Evolutionary conservation across 441 rosid genomes (phyloP).

Genomic region (Bruguiera hainesii): DNA sequence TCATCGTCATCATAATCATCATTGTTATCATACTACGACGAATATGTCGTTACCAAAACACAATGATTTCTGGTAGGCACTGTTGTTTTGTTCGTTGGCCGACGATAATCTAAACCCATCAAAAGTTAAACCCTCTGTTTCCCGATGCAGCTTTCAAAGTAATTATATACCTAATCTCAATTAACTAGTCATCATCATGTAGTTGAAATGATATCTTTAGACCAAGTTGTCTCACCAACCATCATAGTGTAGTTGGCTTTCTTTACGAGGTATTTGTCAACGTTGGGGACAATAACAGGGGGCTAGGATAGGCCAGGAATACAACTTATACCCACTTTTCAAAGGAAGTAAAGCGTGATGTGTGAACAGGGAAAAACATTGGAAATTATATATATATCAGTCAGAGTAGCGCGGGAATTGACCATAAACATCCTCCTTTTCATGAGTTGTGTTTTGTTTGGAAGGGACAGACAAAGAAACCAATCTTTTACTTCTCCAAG

Average conservation of each 20-base stretch:
- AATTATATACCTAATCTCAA: background rate
- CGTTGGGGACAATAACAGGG: background rate
- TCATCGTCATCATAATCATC: constrained; percentile 8
- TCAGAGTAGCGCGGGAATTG: constrained; percentile 27
- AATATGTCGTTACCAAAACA: constrained; percentile 30
- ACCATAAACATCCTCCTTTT: constrained; percentile 15
- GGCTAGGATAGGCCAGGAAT: too few species aligned
- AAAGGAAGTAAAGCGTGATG: constrained; percentile 19
- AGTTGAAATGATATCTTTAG: constrained; percentile 3
- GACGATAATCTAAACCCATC: constrained; percentile 8
- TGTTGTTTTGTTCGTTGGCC: constrained; percentile 21
- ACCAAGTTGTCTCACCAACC: constrained; percentile 30
- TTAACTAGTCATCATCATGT: background rate
- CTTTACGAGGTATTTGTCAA: background rate
- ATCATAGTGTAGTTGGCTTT: background rate
- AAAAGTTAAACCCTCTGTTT: background rate
- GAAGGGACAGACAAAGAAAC: constrained; percentile 44
- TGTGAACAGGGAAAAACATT: constrained; percentile 21
- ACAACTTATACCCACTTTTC: background rate
- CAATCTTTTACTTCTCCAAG: constrained; percentile 38
- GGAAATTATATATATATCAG: background rate
- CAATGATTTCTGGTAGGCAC: constrained; percentile 12
- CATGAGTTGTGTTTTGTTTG: background rate
- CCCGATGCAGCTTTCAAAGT: background rate
- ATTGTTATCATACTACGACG: constrained; percentile 21